Base-by-base conservation (phyloP, 2,329 filamentous ascomycete genomes). In the Penicillium sp. region DNA sequence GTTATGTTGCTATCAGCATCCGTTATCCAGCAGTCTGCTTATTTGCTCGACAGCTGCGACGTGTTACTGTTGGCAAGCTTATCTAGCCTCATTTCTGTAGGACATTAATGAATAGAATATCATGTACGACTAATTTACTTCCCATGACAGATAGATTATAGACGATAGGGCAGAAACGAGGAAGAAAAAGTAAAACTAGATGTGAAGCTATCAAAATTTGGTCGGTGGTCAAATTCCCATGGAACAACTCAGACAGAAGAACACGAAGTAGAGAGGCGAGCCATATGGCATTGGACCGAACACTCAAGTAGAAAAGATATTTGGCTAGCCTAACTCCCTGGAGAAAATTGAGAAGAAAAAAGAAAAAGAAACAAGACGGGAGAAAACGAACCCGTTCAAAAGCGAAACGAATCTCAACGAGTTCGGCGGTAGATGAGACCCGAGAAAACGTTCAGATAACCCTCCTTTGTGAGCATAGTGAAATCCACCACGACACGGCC, bases 381-480 rank as follows among this genome's bases (percentile, higher is more conserved):
- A 53, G 54, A 44, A 51, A 26, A 24, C n/a, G 10, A 35, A 33
- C 3, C 22, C 44, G 12, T 24, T 15, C 30, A 28, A 4, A 47
- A 51, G 19, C 9, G 30, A 24, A 42, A 40, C 35, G 47, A 22
- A 51, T 40, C 51, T 68, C 47, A 75, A 44, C 73, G 73, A 59
- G 65, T 65, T 3, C 73, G 71, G 53, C 72, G 73, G 53, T 75
- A 76, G 35, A 76, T 74, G 58, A 76, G 62, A 2, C 75, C 75
- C 9, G 75, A 73, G 61, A 79, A 77, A 6, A 80, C 76, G 64
- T 79, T 80, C 24, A 80, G 64, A 61, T 80, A 80, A 1, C 78
- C 78, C 62, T 78, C 75, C 64, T 75, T 78, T 0, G 77, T 79
- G 40, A 79, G 71, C 56, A 78, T 72, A 1, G 76, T 78, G 58